Evolutionary conservation across 257 asterid genomes (phyloP).

Genomic region (Petrea volubilis): DNA sequence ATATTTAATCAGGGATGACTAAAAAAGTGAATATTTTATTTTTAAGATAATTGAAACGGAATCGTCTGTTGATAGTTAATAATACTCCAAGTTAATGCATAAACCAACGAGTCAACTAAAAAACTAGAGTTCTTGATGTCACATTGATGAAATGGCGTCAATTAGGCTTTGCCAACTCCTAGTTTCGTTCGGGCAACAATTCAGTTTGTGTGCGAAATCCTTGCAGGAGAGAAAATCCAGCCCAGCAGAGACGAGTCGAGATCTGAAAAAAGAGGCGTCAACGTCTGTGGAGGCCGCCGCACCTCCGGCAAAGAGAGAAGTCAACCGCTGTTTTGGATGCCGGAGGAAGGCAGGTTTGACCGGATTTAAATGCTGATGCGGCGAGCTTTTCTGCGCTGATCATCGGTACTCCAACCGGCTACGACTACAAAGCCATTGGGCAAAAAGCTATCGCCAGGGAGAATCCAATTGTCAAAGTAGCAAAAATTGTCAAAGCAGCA

Average conservation of each 20-base stretch:
- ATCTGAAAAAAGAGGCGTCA: conserved; percentile 34
- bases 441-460: conserved; percentile 75
- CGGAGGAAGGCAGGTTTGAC: conserved; percentile 84
- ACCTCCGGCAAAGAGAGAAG: conserved; percentile 52
- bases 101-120: too few relatives aligned
- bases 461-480: conserved; percentile 92
- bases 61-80: too few relatives aligned
- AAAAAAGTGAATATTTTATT: too few relatives aligned
- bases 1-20: too few relatives aligned
- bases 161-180: too few relatives aligned
- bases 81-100: too few relatives aligned
- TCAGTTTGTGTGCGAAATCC: conserved; percentile 31
- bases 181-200: too few relatives aligned
- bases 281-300: not conserved
- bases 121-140: too few relatives aligned
- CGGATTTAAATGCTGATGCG: conserved; percentile 90
- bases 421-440: conserved; percentile 79
- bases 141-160: too few relatives aligned
- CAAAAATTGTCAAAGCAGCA: conserved; percentile 70
- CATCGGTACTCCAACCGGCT: conserved; percentile 92
- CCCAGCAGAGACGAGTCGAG: conserved; percentile 35
- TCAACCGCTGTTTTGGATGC: conserved; percentile 83
- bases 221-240: conserved; percentile 36
- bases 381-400: conserved; percentile 77
- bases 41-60: too few relatives aligned